A percentile compares a stretch with the other conserved stretches of the same genome.
Evolutionary conservation across 345 rosid genomes (phyloP).

Genomic region (Populus davidiana): DNA sequence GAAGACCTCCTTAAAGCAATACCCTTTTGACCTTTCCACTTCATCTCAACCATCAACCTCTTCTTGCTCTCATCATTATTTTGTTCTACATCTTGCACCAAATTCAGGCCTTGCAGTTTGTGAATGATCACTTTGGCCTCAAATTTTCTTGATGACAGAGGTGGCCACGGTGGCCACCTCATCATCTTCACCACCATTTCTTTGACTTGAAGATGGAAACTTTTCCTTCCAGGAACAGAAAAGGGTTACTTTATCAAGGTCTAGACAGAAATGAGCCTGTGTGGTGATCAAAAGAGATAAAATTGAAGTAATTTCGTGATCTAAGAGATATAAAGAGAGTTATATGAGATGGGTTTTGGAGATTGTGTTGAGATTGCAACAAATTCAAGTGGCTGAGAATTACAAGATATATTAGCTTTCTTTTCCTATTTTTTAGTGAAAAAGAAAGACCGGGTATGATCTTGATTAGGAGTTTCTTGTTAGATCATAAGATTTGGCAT

Average conservation of each 20-base stretch:
- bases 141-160: constrained; percentile 41
- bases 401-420: background rate
- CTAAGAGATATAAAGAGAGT: background rate
- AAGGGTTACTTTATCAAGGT: background rate
- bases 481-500: background rate
- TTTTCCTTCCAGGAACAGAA: background rate
- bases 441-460: background rate
- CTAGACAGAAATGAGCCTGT: too few relatives aligned
- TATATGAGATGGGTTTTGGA: background rate
- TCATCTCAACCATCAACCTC: constrained; percentile 47
- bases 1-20: constrained; percentile 31
- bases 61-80: constrained; percentile 21
- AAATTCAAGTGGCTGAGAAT: background rate
- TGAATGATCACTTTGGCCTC: constrained; percentile 38
- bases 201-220: background rate
- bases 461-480: background rate
- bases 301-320: background rate
- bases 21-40: constrained; percentile 51
- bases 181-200: constrained; percentile 52
- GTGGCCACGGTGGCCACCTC: constrained; percentile 58
- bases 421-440: background rate
- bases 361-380: background rate
- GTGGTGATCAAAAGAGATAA: background rate
- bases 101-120: constrained; percentile 38
- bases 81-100: constrained; percentile 10